Evolutionary conservation across 2,329 filamentous ascomycete species (phyloP).

Genomic region (Aureobasidium subglaciale): DNA sequence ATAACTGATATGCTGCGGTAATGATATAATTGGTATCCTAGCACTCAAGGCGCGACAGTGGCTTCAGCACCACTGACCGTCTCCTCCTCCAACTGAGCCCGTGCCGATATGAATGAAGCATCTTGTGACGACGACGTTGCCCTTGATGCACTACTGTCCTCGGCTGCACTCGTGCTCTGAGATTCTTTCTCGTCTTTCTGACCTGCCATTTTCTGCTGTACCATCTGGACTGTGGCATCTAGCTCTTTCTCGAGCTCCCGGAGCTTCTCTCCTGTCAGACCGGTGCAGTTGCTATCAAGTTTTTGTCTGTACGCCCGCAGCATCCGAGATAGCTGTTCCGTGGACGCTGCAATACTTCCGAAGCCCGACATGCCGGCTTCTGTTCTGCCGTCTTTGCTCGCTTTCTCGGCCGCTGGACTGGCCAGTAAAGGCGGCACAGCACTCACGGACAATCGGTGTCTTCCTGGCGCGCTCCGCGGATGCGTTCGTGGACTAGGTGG

Average conservation of each 20-base stretch:
- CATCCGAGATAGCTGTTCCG: slow-evolving; percentile 51
- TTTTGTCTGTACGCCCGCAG: slow-evolving; percentile 54
- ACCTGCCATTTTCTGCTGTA: neutral
- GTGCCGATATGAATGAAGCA: slow-evolving; percentile 6
- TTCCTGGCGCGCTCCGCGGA: neutral
- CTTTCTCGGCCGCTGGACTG: slow-evolving; percentile 19
- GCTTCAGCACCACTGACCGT: neutral
- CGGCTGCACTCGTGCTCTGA: slow-evolving; percentile 44
- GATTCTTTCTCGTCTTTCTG: slow-evolving; percentile 39
- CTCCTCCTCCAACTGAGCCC: neutral
- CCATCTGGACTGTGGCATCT: slow-evolving; percentile 34
- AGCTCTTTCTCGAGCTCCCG: slow-evolving; percentile 54
- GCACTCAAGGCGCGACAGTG: no score
- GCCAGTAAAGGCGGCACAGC: neutral
- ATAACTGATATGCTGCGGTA: no score
- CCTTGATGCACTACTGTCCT: slow-evolving; percentile 24
- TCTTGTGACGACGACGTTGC: slow-evolving; percentile 7
- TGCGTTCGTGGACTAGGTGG: slow-evolving; percentile 23
- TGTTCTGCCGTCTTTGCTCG: slow-evolving; percentile 33
- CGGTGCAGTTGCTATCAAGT: slow-evolving; percentile 38
- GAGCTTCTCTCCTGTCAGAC: slow-evolving; percentile 38
- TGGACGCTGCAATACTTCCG: slow-evolving; percentile 44
- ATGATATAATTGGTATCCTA: no score
- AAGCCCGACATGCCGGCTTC: slow-evolving; percentile 39
- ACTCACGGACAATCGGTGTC: neutral